Conservation (phyloP, 306 rosid species). For the Dryas drummondii region DNA sequence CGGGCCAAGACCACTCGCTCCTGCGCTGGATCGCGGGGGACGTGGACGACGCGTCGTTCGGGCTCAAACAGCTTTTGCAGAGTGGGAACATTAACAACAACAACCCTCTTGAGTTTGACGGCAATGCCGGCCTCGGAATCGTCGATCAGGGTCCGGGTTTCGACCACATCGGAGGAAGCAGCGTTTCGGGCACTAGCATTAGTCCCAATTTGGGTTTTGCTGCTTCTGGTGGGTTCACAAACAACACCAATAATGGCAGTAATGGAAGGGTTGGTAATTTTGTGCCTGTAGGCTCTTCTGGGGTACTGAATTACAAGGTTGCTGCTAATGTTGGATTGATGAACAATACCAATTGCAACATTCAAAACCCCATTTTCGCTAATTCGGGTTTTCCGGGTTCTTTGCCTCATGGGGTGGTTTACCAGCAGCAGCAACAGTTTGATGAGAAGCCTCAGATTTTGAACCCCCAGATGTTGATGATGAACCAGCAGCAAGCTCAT, state of each 20-base stretch:
- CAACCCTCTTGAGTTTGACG: conserved; percentile 29
- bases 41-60: conserved; percentile 33
- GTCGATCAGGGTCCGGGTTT: conserved; percentile 38
- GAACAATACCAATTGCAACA: conserved; percentile 7
- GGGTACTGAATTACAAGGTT: conserved; percentile 28
- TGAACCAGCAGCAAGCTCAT: conserved; percentile 26
- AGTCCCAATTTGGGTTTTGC: conserved; percentile 19
- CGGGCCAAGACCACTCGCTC: conserved; percentile 46
- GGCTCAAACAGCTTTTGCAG: conserved; percentile 35
- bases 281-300: conserved; percentile 22
- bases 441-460: conserved; percentile 45
- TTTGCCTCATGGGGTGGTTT: conserved; percentile 18
- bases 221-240: conserved; percentile 28
- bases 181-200: conserved; percentile 1
- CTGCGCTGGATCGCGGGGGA: conserved; percentile 45
- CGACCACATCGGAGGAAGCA: conserved; percentile 7
- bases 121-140: conserved; percentile 37
- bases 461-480: conserved; percentile 32
- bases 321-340: conserved; percentile 19
- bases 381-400: conserved; percentile 32
- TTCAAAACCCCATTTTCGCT: conserved; percentile 28
- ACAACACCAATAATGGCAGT: neutral
- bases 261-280: conserved; percentile 25
- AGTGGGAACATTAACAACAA: conserved; percentile 12
- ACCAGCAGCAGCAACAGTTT: conserved; percentile 20